These are phyloP conservation scores for Galerina marginata DNA, from an alignment of 768 basidiomycete genomes.

Conservation along the genomic window DNA sequence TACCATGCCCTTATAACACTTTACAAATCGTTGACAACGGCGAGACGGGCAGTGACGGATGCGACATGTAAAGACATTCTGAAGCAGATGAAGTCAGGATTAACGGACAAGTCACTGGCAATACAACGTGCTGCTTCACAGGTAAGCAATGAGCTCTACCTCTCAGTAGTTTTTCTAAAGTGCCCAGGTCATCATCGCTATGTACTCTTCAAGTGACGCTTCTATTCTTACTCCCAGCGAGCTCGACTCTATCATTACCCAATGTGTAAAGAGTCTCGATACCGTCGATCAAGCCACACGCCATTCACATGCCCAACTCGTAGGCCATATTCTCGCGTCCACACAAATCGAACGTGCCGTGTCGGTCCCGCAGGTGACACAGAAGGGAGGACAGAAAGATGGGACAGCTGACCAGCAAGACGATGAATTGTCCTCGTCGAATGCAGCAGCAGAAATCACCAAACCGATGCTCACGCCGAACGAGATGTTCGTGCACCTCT, in stretches of 20 bases:
- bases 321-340: slow-evolving; percentile 82
- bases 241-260: slow-evolving; percentile 73
- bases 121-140: slow-evolving; percentile 86
- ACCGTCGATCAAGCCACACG: slow-evolving; percentile 82
- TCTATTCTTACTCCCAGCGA: slow-evolving; percentile 66
- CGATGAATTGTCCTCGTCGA: slow-evolving; percentile 51
- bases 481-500: slow-evolving; percentile 87
- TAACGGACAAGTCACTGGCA: slow-evolving; percentile 83
- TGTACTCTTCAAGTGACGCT: slow-evolving; percentile 61
- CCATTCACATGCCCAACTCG: slow-evolving; percentile 77
- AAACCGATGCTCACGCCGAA: slow-evolving; percentile 72
- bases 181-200: slow-evolving; percentile 48
- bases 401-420: slow-evolving; percentile 61
- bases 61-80: slow-evolving; percentile 77
- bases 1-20: slow-evolving; percentile 81
- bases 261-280: slow-evolving; percentile 81
- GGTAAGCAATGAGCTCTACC: slow-evolving; percentile 42
- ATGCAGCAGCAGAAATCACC: slow-evolving; percentile 56
- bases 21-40: slow-evolving; percentile 78
- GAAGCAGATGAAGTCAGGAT: slow-evolving; percentile 77
- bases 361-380: slow-evolving; percentile 48
- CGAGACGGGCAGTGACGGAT: slow-evolving; percentile 86
- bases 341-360: slow-evolving; percentile 75
- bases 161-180: slow-evolving; percentile 21
- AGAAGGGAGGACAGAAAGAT: slow-evolving; percentile 65